Percentiles rank a stretch among this genome's conserved stretches.
Conservation (phyloP, 2,329 filamentous ascomycete genomes). For the Monosporascus sp. region DNA sequence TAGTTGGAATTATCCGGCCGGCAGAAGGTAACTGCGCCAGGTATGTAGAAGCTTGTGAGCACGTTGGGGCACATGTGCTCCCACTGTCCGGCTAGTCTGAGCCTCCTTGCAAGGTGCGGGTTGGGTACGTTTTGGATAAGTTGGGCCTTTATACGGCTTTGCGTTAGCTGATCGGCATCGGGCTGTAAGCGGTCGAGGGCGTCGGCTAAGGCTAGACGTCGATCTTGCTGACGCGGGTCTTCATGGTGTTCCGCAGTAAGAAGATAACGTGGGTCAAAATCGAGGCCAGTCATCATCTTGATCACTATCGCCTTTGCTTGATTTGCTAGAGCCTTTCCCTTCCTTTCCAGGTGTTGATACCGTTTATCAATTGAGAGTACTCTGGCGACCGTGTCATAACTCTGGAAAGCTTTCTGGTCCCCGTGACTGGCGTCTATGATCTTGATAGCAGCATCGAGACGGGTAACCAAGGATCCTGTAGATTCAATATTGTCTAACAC, state of each 20-base stretch:
- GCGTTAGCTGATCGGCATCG: constrained; percentile 4
- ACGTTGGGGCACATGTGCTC: constrained; percentile 15
- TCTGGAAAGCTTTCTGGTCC: constrained; percentile 4
- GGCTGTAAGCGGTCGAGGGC: constrained; percentile 18
- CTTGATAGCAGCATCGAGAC: constrained; percentile 10
- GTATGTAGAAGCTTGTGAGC: constrained; percentile 13
- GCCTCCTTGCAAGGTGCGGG: constrained; percentile 7
- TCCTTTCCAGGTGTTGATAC: constrained; percentile 13
- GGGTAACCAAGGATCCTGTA: constrained; percentile 1
- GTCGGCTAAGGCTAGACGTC: constrained; percentile 10
- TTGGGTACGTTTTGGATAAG: constrained; percentile 18
- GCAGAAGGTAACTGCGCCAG: background rate
- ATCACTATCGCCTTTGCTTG: constrained; percentile 15
- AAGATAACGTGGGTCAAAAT: constrained; percentile 13
- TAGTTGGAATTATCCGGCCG: background rate
- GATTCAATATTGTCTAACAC: constrained; percentile 4
- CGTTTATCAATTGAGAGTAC: constrained; percentile 16
- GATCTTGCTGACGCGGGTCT: constrained; percentile 2
- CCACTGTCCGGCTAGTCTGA: constrained; percentile 12
- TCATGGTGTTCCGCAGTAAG: constrained; percentile 8
- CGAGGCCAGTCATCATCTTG: constrained; percentile 15
- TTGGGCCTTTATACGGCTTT: constrained; percentile 12
- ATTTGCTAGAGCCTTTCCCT: constrained; percentile 8
- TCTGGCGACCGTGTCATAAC: constrained; percentile 11
- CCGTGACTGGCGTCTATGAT: constrained; percentile 5